Percentiles rank a stretch among this genome's conserved stretches.
Evolutionary conservation across 768 basidiomycete genomes (phyloP).

Genomic region (Lepiota brunneoincarnata): DNA sequence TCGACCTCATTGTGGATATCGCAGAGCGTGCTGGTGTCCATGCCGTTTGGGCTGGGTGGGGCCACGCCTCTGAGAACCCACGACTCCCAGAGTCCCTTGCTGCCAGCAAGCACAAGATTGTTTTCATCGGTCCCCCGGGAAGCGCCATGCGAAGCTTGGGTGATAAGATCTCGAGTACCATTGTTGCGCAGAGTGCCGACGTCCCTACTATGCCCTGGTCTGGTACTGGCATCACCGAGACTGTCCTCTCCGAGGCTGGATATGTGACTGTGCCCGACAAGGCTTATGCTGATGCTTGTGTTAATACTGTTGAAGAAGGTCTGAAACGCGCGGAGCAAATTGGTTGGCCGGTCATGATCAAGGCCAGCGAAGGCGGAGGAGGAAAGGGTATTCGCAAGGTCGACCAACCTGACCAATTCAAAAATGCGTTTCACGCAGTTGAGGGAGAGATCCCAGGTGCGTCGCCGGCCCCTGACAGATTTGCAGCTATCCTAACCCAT

Average conservation of each 20-base stretch:
- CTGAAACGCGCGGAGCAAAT: slow-evolving; percentile 80
- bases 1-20: slow-evolving; percentile 97
- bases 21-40: slow-evolving; percentile 97
- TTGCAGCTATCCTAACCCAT: slow-evolving; percentile 12
- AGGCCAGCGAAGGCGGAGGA: slow-evolving; percentile 98
- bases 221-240: slow-evolving; percentile 89
- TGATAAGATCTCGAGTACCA: slow-evolving; percentile 99
- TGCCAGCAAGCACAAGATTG: slow-evolving; percentile 91
- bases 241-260: slow-evolving; percentile 77
- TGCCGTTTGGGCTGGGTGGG: slow-evolving; percentile 99
- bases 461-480: slow-evolving; percentile 18
- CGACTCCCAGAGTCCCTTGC: slow-evolving; percentile 91
- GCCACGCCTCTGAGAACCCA: slow-evolving; percentile 98
- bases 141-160: slow-evolving; percentile 98
- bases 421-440: slow-evolving; percentile 92
- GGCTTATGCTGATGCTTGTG: slow-evolving; percentile 86
- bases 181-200: slow-evolving; percentile 94
- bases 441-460: slow-evolving; percentile 94
- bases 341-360: slow-evolving; percentile 99
- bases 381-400: slow-evolving; percentile 99
- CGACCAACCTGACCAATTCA: slow-evolving; percentile 81
- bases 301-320: slow-evolving; percentile 85
- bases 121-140: slow-evolving; percentile 98
- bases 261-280: slow-evolving; percentile 94
- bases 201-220: slow-evolving; percentile 99